phyloP scores from a whole-genome alignment of 2,329 filamentous ascomycete genomes.

The Neocatenulostroma microsporum region DNA sequence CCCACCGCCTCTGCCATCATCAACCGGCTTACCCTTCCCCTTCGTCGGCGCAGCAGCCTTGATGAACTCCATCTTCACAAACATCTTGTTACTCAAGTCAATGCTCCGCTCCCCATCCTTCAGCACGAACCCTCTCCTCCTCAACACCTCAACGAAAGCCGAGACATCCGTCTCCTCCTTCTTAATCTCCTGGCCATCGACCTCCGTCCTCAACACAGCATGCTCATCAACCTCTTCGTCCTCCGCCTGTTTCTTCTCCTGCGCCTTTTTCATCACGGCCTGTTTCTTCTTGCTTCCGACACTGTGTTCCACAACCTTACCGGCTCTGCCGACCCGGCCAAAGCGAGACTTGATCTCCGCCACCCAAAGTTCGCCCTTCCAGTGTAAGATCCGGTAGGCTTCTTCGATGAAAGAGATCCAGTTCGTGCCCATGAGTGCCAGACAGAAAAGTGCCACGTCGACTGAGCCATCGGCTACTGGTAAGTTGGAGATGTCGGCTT shows the following conservation, averaged over 20 bases:
- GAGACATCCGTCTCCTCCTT: constrained; percentile 75
- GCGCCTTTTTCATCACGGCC: constrained; percentile 29
- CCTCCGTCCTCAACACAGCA: constrained; percentile 53
- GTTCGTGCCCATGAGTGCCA: constrained; percentile 98
- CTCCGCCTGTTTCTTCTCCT: constrained; percentile 42
- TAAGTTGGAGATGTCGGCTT: constrained; percentile 79
- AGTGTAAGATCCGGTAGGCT: constrained; percentile 81
- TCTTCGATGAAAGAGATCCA: constrained; percentile 97
- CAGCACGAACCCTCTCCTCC: constrained; percentile 75
- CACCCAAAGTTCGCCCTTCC: constrained; percentile 95
- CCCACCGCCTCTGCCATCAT: constrained; percentile 30
- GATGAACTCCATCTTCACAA: constrained; percentile 91
- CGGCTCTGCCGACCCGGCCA: constrained; percentile 48
- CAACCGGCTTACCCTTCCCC: constrained; percentile 59
- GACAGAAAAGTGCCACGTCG: constrained; percentile 87
- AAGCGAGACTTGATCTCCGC: constrained; percentile 96
- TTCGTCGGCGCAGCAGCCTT: constrained; percentile 69
- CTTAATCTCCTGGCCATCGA: constrained; percentile 57
- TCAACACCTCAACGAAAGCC: constrained; percentile 76
- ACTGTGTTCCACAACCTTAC: constrained; percentile 55
- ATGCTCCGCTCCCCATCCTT: constrained; percentile 57
- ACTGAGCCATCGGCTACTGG: constrained; percentile 67
- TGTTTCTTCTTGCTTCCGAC: constrained; percentile 57
- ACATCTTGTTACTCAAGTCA: constrained; percentile 93
- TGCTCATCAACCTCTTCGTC: constrained; percentile 50